These are phyloP conservation scores for Trichoderma lentiforme DNA, from an alignment of 2,329 filamentous ascomycete species.

Conservation along the genomic window DNA sequence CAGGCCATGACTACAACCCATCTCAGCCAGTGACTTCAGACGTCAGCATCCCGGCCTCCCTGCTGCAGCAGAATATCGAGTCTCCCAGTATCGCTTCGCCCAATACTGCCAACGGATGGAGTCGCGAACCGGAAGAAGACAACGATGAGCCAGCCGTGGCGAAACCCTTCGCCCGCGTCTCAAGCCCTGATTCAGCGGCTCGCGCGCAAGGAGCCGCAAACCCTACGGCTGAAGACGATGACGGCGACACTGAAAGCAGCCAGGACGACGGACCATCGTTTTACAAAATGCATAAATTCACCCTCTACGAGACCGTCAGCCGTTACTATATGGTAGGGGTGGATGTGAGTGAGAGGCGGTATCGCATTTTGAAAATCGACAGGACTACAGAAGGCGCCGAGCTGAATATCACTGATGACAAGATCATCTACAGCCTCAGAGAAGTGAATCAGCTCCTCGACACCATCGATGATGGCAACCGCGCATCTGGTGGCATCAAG, in stretches of 20 bases:
- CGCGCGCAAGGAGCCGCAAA: slow-evolving; percentile 23
- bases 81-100: slow-evolving; percentile 28
- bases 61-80: slow-evolving; percentile 37
- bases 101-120: slow-evolving; percentile 26
- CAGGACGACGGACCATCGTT: slow-evolving; percentile 32
- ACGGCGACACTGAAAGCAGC: slow-evolving; percentile 25
- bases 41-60: slow-evolving; percentile 32
- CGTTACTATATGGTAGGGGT: slow-evolving; percentile 93
- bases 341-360: slow-evolving; percentile 83
- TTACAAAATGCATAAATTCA: slow-evolving; percentile 89
- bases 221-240: slow-evolving; percentile 20
- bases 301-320: slow-evolving; percentile 91
- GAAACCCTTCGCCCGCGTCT: slow-evolving; percentile 54
- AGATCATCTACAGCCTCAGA: slow-evolving; percentile 86
- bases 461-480: slow-evolving; percentile 93
- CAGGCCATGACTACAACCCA: neutral
- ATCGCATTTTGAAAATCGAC: slow-evolving; percentile 92
- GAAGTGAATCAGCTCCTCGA: slow-evolving; percentile 93
- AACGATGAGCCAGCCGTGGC: slow-evolving; percentile 58
- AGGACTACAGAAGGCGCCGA: slow-evolving; percentile 74
- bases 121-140: slow-evolving; percentile 42
- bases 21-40: slow-evolving; percentile 14
- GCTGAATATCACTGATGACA: slow-evolving; percentile 85
- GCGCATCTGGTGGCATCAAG: slow-evolving; percentile 82
- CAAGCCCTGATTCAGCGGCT: slow-evolving; percentile 46